These are phyloP conservation scores for Lactarius indigo DNA, from an alignment of 768 basidiomycete genomes.

Conservation along the genomic window DNA sequence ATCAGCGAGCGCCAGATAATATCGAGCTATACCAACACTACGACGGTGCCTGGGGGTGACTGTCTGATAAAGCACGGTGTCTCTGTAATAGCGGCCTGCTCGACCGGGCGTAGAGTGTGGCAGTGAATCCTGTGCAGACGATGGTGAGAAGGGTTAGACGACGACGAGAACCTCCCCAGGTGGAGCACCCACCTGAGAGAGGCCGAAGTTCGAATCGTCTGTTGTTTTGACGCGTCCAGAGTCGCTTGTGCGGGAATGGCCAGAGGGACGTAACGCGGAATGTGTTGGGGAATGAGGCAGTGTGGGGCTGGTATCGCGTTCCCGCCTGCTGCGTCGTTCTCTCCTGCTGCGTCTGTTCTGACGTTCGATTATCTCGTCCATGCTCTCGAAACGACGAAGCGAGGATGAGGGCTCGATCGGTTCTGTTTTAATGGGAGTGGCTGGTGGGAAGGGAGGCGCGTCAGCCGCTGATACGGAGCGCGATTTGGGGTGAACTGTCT, in stretches of 20 bases:
- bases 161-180: not conserved
- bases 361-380: slow-evolving; percentile 75
- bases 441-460: slow-evolving; percentile 39
- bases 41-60: slow-evolving; percentile 20
- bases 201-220: slow-evolving; percentile 8
- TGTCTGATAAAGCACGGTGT: slow-evolving; percentile 25
- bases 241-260: slow-evolving; percentile 57
- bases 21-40: slow-evolving; percentile 12
- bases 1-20: not conserved
- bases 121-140: slow-evolving; percentile 39
- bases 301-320: slow-evolving; percentile 37
- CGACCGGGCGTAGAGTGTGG: slow-evolving; percentile 30
- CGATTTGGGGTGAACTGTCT: slow-evolving; percentile 29
- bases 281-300: slow-evolving; percentile 25
- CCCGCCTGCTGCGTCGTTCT: slow-evolving; percentile 48
- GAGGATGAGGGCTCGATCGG: slow-evolving; percentile 48
- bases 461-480: slow-evolving; percentile 48
- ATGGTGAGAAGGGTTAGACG: slow-evolving; percentile 24
- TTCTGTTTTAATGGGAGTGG: slow-evolving; percentile 63
- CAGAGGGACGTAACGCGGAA: slow-evolving; percentile 44
- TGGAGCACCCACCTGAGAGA: slow-evolving; percentile 14
- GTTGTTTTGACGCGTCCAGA: slow-evolving; percentile 30
- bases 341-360: slow-evolving; percentile 54
- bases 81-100: slow-evolving; percentile 25
- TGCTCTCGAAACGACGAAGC: slow-evolving; percentile 61